Conservation (phyloP, 2,329 filamentous ascomycete genomes). For the Ambrosiella cleistominuta region DNA sequence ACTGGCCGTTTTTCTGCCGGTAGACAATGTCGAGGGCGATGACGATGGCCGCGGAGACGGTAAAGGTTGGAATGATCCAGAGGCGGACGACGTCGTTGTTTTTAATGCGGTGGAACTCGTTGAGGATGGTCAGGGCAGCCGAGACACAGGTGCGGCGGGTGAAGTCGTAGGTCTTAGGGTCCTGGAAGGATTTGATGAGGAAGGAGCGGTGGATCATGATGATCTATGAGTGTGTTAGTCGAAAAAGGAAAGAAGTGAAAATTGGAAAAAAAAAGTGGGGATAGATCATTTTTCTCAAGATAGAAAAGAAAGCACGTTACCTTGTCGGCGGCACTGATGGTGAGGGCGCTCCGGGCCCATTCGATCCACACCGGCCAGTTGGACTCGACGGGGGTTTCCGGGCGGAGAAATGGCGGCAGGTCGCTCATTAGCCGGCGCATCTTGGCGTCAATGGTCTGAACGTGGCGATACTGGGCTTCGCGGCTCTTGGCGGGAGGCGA, state of each 20-base stretch:
- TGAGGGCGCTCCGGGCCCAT: constrained; percentile 12
- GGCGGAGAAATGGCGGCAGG: constrained; percentile 5
- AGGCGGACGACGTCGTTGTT: constrained; percentile 9
- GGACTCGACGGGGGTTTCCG: constrained; percentile 1
- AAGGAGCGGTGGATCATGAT: constrained; percentile 13
- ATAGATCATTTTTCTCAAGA: neutral
- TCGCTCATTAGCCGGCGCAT: constrained; percentile 5
- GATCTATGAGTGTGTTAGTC: neutral
- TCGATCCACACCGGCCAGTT: constrained; percentile 11
- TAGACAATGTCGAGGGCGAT: constrained; percentile 11
- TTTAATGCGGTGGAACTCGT: constrained; percentile 11
- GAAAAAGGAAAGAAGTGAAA: neutral
- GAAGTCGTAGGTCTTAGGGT: constrained; percentile 8
- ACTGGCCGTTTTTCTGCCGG: constrained; percentile 5
- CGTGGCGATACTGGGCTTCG: constrained; percentile 9
- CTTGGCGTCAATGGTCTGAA: constrained; percentile 6
- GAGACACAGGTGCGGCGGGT: constrained; percentile 11
- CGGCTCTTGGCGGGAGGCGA: constrained; percentile 3
- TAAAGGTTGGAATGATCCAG: constrained; percentile 12
- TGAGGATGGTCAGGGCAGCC: constrained; percentile 8
- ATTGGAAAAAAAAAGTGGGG: no score
- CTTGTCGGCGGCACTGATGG: constrained; percentile 12
- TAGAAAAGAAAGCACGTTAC: neutral
- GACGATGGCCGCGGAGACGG: constrained; percentile 10
- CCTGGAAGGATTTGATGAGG: constrained; percentile 11